These are phyloP conservation scores for Ceratobasidium sp. DNA, from an alignment of 1,284 basidiomycete genomes.

Conservation along the genomic window DNA sequence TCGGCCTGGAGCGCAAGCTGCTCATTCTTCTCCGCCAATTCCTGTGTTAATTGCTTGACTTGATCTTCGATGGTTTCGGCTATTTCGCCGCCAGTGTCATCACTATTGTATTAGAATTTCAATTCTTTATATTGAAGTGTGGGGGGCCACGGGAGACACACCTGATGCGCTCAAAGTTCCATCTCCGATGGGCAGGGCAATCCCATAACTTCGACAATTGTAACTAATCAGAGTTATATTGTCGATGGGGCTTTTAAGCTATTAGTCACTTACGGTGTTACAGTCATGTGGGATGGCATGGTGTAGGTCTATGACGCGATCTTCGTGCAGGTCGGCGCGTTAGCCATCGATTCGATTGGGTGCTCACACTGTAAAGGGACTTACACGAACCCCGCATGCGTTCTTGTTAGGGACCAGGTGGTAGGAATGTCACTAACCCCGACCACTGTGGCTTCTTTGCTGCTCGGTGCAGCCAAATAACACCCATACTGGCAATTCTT, in stretches of 20 bases:
- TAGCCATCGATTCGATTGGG: background rate
- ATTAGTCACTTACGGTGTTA: background rate
- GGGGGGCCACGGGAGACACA: background rate
- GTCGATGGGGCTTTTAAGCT: too few relatives aligned
- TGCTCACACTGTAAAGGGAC: too few relatives aligned
- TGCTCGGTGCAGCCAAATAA: background rate
- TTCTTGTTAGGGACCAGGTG: background rate
- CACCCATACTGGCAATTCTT: slow-evolving; percentile 11
- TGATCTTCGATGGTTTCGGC: slow-evolving; percentile 17
- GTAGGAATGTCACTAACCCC: background rate
- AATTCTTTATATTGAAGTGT: background rate
- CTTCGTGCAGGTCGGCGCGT: background rate
- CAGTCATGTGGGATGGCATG: background rate
- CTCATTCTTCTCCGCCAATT: slow-evolving; percentile 2
- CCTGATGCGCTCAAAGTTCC: slow-evolving; percentile 17
- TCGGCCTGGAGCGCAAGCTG: slow-evolving; percentile 16
- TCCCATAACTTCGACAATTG: background rate
- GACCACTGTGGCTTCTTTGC: background rate
- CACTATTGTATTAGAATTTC: background rate
- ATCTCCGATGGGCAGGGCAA: slow-evolving; percentile 8
- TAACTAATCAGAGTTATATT: background rate
- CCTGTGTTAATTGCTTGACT: background rate
- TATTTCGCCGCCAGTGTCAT: slow-evolving; percentile 17
- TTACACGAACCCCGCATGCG: background rate
- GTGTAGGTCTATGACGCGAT: slow-evolving; percentile 4